phyloP scores from a whole-genome alignment of 805 yeast species.

The Candida maesae region DNA sequence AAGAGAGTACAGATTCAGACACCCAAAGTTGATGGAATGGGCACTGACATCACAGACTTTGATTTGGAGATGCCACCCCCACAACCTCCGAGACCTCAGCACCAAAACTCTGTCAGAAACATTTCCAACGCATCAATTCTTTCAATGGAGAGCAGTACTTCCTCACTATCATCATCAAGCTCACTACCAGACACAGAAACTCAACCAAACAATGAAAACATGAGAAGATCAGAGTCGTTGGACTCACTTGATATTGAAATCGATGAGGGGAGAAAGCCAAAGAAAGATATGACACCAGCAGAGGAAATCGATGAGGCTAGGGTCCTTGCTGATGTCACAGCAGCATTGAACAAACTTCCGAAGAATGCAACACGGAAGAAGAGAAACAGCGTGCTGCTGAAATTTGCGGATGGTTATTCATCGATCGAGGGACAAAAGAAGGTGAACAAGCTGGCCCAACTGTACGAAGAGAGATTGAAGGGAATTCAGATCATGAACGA shows the following conservation, averaged over 20 bases:
- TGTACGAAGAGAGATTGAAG: slow-evolving; percentile 56
- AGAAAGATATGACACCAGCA: neutral
- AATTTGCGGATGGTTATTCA: slow-evolving; percentile 29
- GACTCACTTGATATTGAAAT: slow-evolving; percentile 1
- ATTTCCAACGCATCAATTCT: slow-evolving; percentile 2
- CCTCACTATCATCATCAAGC: slow-evolving; percentile 3
- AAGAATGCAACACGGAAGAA: slow-evolving; percentile 8
- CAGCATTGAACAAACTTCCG: slow-evolving; percentile 20
- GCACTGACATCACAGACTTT: slow-evolving; percentile 5
- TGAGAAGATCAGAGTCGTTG: slow-evolving; percentile 1
- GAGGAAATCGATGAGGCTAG: slow-evolving; percentile 9
- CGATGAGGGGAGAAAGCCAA: neutral
- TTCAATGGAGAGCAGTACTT: slow-evolving; percentile 4
- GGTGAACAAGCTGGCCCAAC: slow-evolving; percentile 58
- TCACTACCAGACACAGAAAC: slow-evolving; percentile 1
- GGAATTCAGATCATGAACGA: slow-evolving; percentile 35
- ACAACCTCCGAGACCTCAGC: slow-evolving; percentile 3
- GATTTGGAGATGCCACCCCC: slow-evolving; percentile 15
- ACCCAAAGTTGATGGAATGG: neutral
- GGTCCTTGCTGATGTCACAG: slow-evolving; percentile 23
- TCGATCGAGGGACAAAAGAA: slow-evolving; percentile 39
- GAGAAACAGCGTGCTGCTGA: slow-evolving; percentile 14
- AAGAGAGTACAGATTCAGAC: slow-evolving; percentile 7
- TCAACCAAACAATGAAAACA: neutral
- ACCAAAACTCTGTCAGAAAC: neutral